Percentiles rank a stretch among this genome's conserved stretches.
phyloP scores from a whole-genome alignment of 2,329 filamentous ascomycete species.

The Raffaelea albimanens region DNA sequence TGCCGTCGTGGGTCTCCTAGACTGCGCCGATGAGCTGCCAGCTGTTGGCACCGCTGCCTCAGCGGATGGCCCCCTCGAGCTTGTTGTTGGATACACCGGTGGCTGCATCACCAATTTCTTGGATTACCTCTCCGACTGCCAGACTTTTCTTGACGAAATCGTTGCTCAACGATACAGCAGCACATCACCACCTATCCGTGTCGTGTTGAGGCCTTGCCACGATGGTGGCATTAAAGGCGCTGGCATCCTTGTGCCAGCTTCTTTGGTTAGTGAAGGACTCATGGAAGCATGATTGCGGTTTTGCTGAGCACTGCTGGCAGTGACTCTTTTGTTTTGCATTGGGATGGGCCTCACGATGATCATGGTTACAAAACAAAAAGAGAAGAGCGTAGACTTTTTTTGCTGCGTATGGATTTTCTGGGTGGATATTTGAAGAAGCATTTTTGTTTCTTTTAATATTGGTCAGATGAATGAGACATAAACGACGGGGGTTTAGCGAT shows the following conservation, averaged over 20 bases:
- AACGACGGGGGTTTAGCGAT: too few species aligned
- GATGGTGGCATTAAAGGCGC: slow-evolving; percentile 54
- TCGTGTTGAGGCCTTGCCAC: slow-evolving; percentile 46
- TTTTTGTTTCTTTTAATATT: too few species aligned
- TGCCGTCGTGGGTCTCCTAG: slow-evolving; percentile 59
- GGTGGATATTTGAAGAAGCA: too few species aligned
- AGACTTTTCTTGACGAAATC: slow-evolving; percentile 54
- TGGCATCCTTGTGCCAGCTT: slow-evolving; percentile 46
- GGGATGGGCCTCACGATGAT: too few species aligned
- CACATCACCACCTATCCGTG: slow-evolving; percentile 24
- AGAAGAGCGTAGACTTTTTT: too few species aligned
- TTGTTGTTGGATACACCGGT: slow-evolving; percentile 72
- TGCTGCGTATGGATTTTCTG: too few species aligned
- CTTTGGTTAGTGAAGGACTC: slow-evolving; percentile 8
- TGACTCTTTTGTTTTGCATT: too few species aligned
- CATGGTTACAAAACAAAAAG: too few species aligned
- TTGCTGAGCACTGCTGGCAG: too few species aligned
- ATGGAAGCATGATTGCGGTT: not conserved
- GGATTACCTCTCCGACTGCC: slow-evolving; percentile 61
- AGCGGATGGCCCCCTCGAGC: slow-evolving; percentile 28
- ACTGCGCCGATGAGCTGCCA: slow-evolving; percentile 57
- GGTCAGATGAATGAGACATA: too few species aligned
- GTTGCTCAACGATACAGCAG: slow-evolving; percentile 29
- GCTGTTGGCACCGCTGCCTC: slow-evolving; percentile 5
- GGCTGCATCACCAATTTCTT: slow-evolving; percentile 75